Evolutionary conservation across 2,329 filamentous ascomycete genomes (phyloP).

Genomic region (Apiospora phragmitis): DNA sequence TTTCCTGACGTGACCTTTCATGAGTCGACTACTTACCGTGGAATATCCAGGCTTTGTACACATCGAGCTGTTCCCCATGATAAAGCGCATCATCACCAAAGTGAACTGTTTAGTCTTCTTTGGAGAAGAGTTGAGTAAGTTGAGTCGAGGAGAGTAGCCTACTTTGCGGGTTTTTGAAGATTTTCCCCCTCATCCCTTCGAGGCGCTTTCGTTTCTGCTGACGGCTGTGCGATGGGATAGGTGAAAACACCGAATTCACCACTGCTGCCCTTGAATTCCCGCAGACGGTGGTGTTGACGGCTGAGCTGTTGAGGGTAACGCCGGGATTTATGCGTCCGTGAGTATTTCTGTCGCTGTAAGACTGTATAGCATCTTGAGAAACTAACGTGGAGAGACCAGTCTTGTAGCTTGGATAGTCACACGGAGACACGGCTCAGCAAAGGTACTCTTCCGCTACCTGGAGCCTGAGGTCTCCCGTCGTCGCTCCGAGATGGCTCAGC

Average conservation of each 20-base stretch:
- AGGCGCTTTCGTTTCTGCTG: too few species aligned
- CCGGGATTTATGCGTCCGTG: background rate
- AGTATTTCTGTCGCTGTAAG: too few species aligned
- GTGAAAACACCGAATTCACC: slow-evolving; percentile 3
- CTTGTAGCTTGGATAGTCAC: background rate
- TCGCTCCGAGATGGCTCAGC: background rate
- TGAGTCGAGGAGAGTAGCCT: too few species aligned
- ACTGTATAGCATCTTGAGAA: too few species aligned
- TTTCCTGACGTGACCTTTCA: too few species aligned
- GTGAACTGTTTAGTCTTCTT: slow-evolving; percentile 6
- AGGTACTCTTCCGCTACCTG: background rate
- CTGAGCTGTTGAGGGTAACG: background rate
- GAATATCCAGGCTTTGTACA: background rate
- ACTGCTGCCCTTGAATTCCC: background rate
- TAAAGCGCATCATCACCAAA: background rate
- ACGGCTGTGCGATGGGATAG: too few species aligned
- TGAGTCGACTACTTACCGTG: background rate
- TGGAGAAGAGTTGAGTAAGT: background rate
- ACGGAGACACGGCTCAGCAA: background rate
- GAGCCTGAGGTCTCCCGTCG: background rate
- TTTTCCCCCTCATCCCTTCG: too few species aligned
- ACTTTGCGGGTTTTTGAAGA: too few species aligned
- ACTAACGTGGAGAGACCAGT: background rate
- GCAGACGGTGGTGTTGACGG: background rate
- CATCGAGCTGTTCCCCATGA: slow-evolving; percentile 10